phyloP scores from a whole-genome alignment of 129 eudicot species.

The Heracleum sosnowskyi region DNA sequence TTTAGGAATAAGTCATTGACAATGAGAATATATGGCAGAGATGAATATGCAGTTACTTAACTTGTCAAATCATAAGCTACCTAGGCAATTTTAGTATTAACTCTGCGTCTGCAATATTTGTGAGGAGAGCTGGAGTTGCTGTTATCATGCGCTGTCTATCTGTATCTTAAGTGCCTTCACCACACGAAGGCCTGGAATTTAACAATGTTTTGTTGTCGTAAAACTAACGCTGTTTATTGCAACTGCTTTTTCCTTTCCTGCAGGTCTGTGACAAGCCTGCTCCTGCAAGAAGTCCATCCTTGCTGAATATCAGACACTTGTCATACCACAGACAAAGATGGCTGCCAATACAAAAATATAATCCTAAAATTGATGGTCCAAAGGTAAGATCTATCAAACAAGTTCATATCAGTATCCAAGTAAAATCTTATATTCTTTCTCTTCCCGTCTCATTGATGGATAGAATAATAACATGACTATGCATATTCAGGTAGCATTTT shows the following conservation, averaged over 20 bases:
- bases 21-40: not conserved
- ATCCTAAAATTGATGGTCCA: slow-evolving; percentile 30
- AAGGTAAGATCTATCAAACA: slow-evolving; percentile 41
- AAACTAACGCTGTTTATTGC: not conserved
- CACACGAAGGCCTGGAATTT: not conserved
- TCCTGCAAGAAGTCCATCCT: slow-evolving; percentile 24
- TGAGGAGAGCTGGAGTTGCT: not conserved
- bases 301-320: slow-evolving; percentile 30
- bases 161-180: not conserved
- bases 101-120: not conserved
- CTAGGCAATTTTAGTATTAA: not conserved
- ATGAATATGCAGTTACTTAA: not conserved
- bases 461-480: not conserved
- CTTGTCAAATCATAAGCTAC: not conserved
- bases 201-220: not conserved
- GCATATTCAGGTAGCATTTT: slow-evolving; percentile 45
- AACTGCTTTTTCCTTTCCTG: not conserved
- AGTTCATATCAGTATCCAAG: not conserved
- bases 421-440: not conserved
- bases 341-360: slow-evolving; percentile 34
- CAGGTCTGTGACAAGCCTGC: slow-evolving; percentile 54
- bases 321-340: slow-evolving; percentile 18
- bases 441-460: not conserved
- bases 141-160: not conserved
- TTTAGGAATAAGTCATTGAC: not conserved